phyloP scores from a whole-genome alignment of 1,284 basidiomycete genomes.

The Trametes versicolor region DNA sequence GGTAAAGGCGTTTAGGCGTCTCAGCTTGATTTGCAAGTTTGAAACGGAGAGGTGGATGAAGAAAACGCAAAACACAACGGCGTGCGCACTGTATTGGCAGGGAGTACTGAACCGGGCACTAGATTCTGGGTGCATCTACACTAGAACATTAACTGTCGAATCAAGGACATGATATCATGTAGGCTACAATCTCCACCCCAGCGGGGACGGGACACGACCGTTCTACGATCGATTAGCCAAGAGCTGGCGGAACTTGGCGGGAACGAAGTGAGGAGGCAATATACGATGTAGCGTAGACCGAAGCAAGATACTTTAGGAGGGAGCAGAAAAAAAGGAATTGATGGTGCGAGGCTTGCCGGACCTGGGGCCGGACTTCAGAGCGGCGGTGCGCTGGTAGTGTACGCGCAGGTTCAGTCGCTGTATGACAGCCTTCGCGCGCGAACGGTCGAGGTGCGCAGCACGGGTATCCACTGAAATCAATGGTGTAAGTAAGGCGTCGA shows the following conservation, averaged over 20 bases:
- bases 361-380: conserved; percentile 27
- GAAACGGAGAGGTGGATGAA: too few relatives aligned
- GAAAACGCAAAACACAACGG: too few relatives aligned
- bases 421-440: conserved; percentile 70
- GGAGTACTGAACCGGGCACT: not conserved
- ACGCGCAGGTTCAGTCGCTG: conserved; percentile 72
- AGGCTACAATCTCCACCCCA: not conserved
- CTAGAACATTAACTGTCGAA: conserved; percentile 1
- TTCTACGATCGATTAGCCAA: not conserved
- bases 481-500: conserved; percentile 1
- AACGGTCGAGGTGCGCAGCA: conserved; percentile 76
- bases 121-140: not conserved
- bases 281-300: not conserved
- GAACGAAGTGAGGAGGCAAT: not conserved
- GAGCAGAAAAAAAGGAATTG: conserved; percentile 24
- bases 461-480: conserved; percentile 68
- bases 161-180: not conserved
- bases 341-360: conserved; percentile 32
- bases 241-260: not conserved
- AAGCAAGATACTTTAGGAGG: not conserved
- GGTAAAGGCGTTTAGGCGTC: conserved; percentile 14
- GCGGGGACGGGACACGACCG: not conserved
- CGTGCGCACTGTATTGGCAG: too few relatives aligned
- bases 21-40: too few relatives aligned
- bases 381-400: conserved; percentile 62